Percentiles rank a stretch among this genome's conserved stretches.
Evolutionary conservation across 2,329 filamentous ascomycete species (phyloP).

Genomic region (Paraphoma chrysanthemicola): DNA sequence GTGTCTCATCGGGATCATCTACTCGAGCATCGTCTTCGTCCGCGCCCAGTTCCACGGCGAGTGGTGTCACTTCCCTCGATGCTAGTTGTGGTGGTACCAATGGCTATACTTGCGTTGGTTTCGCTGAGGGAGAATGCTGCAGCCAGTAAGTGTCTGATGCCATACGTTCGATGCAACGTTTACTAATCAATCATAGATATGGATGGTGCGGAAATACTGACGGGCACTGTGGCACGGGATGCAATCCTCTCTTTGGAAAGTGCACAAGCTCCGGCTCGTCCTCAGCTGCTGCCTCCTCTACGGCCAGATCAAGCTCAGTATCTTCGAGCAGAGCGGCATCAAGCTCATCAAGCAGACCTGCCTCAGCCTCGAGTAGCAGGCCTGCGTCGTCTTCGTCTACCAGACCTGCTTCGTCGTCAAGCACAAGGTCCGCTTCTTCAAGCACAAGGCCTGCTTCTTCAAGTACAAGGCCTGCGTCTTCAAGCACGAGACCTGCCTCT

Average conservation of each 20-base stretch:
- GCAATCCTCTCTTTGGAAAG: slow-evolving; percentile 12
- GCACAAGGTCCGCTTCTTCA: neutral
- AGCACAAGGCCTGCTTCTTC: neutral
- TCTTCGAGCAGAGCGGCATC: neutral
- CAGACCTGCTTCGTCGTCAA: neutral
- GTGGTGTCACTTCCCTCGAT: neutral
- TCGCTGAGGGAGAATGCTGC: slow-evolving; percentile 9
- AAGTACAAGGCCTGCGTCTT: neutral
- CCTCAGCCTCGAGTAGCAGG: neutral
- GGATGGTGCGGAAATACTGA: slow-evolving; percentile 4
- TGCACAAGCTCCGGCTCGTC: slow-evolving; percentile 3
- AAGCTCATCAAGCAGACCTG: neutral
- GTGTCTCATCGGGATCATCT: neutral
- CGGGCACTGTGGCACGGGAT: slow-evolving; percentile 5
- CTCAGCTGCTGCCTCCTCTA: neutral
- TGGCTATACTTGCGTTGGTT: slow-evolving; percentile 11
- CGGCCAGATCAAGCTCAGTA: neutral
- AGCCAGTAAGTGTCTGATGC: neutral
- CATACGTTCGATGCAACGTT: too few species aligned
- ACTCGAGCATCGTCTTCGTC: neutral
- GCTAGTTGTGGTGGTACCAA: neutral
- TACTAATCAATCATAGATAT: neutral
- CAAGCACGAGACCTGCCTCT: neutral
- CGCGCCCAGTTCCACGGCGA: neutral
- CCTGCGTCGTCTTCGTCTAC: too few species aligned